Evolutionary conservation across 805 yeast genomes (phyloP).

Genomic region (Ogataea salicorniae): DNA sequence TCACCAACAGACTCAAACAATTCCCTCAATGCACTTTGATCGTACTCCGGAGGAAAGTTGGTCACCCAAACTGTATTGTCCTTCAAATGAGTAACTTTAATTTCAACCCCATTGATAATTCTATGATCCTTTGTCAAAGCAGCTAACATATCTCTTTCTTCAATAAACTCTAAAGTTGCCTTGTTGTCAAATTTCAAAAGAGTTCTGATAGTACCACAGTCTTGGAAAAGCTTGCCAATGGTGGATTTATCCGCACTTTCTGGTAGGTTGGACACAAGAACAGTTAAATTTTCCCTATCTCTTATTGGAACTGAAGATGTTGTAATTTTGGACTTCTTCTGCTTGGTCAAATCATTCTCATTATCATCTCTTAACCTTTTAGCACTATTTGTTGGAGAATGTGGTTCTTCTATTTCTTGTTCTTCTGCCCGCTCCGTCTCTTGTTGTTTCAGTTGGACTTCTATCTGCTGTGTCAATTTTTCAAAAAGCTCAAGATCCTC

Average conservation of each 20-base stretch:
- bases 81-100: slow-evolving; percentile 41
- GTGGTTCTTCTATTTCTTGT: not conserved
- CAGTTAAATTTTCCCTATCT: slow-evolving; percentile 56
- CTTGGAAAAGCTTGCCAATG: slow-evolving; percentile 42
- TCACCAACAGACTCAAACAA: slow-evolving; percentile 38
- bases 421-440: slow-evolving; percentile 3
- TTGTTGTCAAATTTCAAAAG: slow-evolving; percentile 21
- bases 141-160: slow-evolving; percentile 42
- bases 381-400: no score
- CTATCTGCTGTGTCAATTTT: no score
- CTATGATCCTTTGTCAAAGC: slow-evolving; percentile 60
- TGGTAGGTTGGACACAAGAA: slow-evolving; percentile 50
- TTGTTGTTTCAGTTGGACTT: not conserved
- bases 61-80: slow-evolving; percentile 65
- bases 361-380: slow-evolving; percentile 3
- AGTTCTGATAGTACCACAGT: slow-evolving; percentile 53
- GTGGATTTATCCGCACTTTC: slow-evolving; percentile 32
- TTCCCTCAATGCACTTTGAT: slow-evolving; percentile 33
- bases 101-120: slow-evolving; percentile 34
- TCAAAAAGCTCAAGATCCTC: slow-evolving; percentile 1
- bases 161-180: slow-evolving; percentile 57
- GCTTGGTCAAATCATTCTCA: not conserved
- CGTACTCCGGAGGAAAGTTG: slow-evolving; percentile 59
- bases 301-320: slow-evolving; percentile 22
- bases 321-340: not conserved